Evolutionary conservation across 805 yeast genomes (phyloP), one percentile per base, ranked within the genome.

Genomic region (Hanseniaspora mollemarum): DNA sequence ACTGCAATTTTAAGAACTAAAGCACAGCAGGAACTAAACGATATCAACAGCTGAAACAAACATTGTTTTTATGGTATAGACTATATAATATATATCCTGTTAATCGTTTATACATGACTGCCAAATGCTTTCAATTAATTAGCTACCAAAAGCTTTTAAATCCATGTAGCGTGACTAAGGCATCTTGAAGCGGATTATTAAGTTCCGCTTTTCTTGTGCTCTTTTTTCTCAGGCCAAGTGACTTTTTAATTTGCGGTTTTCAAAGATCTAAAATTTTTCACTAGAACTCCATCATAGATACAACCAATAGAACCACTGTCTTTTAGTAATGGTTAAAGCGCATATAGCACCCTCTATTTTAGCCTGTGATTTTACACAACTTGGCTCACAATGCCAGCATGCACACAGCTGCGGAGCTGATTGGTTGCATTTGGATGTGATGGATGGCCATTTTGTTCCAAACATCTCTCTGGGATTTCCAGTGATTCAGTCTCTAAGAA

Each of bases 361-460:
- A 51, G 92, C 97, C 5, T 83, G 88, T 39, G 95, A 92, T 65
- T 92, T 90, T 62, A 81, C 96, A 57, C 77, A 86, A 59, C 69
- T 92, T 54, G 96, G 94, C 45, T 77, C 87, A 57, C 90, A 88
- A 56, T 86, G 96, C 67, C 83, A 82, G 62, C 73, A 75, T 53
- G 83, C 88, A 69, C 79, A 86, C 62, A 76, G 78, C 48, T 73
- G 82, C 52, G 82, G 84, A 22, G 94, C 96, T 19, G 95, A 90
- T 60, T 92, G 99, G 99, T 79, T 92, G 55, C 99, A 92, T 67
- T 79, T 92, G 49, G 99, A 92, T 67, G 90, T 92, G 44, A 92
- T 92, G 99, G 99, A 92, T 65, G 98, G 98, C 44, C 88, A 90
- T 67, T 92, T 92, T 64, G 99, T 92, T 45, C 98, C 98, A 57